Evolutionary conservation across 2,329 filamentous ascomycete species (phyloP), one percentile per base, ranked within the genome.

Genomic region (Macrophomina tecta): DNA sequence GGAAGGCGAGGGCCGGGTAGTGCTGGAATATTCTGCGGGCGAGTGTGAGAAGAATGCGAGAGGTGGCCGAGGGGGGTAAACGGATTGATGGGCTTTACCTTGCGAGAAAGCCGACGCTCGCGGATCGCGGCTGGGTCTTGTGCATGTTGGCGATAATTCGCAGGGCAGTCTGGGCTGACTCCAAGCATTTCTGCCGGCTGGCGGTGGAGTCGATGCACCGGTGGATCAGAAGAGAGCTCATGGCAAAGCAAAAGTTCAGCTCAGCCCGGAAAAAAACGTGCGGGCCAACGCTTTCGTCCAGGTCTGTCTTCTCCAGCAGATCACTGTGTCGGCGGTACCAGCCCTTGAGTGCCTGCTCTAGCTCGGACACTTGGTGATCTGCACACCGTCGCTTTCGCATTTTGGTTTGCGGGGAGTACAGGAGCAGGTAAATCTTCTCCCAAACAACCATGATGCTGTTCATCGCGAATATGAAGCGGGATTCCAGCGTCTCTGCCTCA

Each of bases 401-500:
- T 23, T 58, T 58, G 12, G 32, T 38, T 16, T 45, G 55, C 3
- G 55, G 55, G 28, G 55, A 58, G 16, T 58, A 58, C 2, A 58
- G 38, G 23, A 58, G 55, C 12, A 58, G 38, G 55, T 58, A 58
- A 12, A 58, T 45, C 23, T 45, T 58, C 14, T 58, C 55, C 55
- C 55, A 58, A n/a, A 58, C 38, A 0, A 28, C 55, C 55, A 58
- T 58, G 12, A 58, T 18, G 16, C 36, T 32, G 38, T 58, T 58
- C 12, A 32, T 42, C 11, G 55, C 55, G 12, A 16, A 45, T 11
- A 42, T 11, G 55, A 30, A 58, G 18, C 55, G 36, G 5, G 38
- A 58, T 36, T 42, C 38, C 8, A 18, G 34, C 30, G 52, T 55
- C 7, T 55, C 52, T 38, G 8, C 32, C 16, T 55, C 52, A 11